Base-by-base conservation (phyloP, 2,329 filamentous ascomycete genomes). In the Didymella lethalis region DNA sequence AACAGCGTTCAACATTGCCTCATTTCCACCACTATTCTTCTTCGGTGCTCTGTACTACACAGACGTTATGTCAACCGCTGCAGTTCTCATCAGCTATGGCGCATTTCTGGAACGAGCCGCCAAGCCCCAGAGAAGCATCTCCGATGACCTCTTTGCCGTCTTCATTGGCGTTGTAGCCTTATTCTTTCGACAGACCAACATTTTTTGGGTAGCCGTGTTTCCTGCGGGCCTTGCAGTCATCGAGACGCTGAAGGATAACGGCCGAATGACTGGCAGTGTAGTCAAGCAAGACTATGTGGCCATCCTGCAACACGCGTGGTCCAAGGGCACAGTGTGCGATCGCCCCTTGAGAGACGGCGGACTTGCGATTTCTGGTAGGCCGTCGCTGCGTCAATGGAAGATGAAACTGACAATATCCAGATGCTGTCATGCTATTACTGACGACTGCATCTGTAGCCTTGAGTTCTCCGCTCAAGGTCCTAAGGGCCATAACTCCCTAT, bases 1-100 rank as follows among this genome's bases (percentile, higher is more conserved):
- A 66, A 88, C 86, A 0, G 90, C 89, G 2, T 71, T 95, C 65
- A 97, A 97, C 65, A 86, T 96, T 40, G 87, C 87, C 18, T 81
- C 97, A 0, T 97, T 98, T 62, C 95, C 95, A 0, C 86, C 93
- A 0, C 76, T 99, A 0, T 97, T 97, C 82, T 99, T 99, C 83
- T 99, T 99, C 77, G 95, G 92, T 0, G 93, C 87, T 0, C 81
- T 99, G 7, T 99, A 96, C 77, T 99, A 99, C 76, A 99, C 95
- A 0, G 95, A 99, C 75, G 85, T 97, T 2, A 83, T 91, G 49
- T 96, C 94, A 0, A 91, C 93, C 0, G 81, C 91, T 7, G 83
- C 88, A 1, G 91, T 97, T 0, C 79, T 97, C 8, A 74, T 87
- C 2, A 86, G 87, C 0, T 95, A 93, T 71, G 80, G 84, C 66